A percentile compares a stretch with the other conserved stretches of the same genome.
Evolutionary conservation across 129 eudicot genomes (phyloP).

Genomic region (Logfia minima): DNA sequence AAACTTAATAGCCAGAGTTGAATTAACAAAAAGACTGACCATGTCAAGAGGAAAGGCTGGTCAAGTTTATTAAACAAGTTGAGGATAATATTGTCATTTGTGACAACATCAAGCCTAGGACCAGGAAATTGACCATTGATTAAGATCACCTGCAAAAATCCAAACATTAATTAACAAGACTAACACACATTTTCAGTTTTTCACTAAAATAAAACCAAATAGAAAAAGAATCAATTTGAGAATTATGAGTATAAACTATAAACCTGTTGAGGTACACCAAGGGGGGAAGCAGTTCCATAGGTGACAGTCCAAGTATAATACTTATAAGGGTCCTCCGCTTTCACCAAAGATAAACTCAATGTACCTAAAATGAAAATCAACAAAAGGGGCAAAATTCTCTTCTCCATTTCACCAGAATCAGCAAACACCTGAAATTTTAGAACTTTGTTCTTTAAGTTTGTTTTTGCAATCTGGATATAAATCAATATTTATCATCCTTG

Average conservation of each 20-base stretch:
- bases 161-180: slow-evolving; percentile 12
- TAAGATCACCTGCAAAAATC: slow-evolving; percentile 60
- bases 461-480: not conserved
- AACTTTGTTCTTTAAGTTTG: not conserved
- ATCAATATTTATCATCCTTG: not conserved
- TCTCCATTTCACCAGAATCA: slow-evolving; percentile 46
- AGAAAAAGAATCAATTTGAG: not conserved
- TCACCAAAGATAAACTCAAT: slow-evolving; percentile 46
- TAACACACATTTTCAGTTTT: not conserved
- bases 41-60: slow-evolving; percentile 85
- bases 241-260: not conserved
- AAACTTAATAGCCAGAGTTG: not conserved
- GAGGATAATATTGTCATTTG: slow-evolving; percentile 80
- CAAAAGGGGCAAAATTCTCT: slow-evolving; percentile 33
- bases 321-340: slow-evolving; percentile 83
- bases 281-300: slow-evolving; percentile 87
- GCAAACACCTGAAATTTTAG: slow-evolving; percentile 32
- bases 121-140: slow-evolving; percentile 98
- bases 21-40: slow-evolving; percentile 51
- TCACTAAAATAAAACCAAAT: not conserved
- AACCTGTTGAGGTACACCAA: slow-evolving; percentile 95
- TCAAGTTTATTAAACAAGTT: slow-evolving; percentile 75
- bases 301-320: slow-evolving; percentile 91
- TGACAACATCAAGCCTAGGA: slow-evolving; percentile 71
- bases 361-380: slow-evolving; percentile 42